Evolutionary conservation across 2,329 filamentous ascomycete genomes (phyloP), one percentile per base, ranked within the genome.

Genomic region (Lachnellula occidentalis): DNA sequence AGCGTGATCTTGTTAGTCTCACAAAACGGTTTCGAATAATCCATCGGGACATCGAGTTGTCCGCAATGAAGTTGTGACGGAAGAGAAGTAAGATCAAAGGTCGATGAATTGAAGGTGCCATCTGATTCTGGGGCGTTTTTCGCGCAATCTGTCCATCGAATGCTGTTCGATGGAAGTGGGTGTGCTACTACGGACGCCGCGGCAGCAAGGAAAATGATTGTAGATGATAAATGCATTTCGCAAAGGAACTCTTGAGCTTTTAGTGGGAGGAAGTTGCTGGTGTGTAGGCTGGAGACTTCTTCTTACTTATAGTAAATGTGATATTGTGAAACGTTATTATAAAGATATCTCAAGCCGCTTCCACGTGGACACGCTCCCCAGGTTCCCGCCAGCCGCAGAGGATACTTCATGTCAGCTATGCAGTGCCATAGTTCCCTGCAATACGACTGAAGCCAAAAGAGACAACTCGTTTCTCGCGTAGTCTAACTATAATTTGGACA

Each of bases 41-140:
- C 57, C 57, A 57, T 59, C 34, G 57, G 54, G 15, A 59, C 57
- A 48, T 59, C 54, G n/a, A 59, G 24, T 24, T 51, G 45, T 5
- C 57, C 51, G 19, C 54, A 59, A 34, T 55, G 51, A 2, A 59
- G 49, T 17, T 41, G 53, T 12, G 54, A 48, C 17, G 54, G 57
- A 15, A 59, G 57, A 7, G 50, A 48, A 4, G 19, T 46, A 21
- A 59, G 37, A 22, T 59, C 52, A 14, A 59, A 15, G 8, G 27
- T 24, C 4, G 43, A 48, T 12, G 15, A n/a, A 14, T 56, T 48
- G 12, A 55, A 42, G 14, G 34, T 34, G 19, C n/a, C 19, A 17
- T 48, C 19, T 11, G 21, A 36, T 24, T 11, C 15, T 4, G 53
- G 53, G 19, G 41, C 27, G 19, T 48, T 31, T 17, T 45, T 45